These are phyloP conservation scores for Phytophthora parvispora DNA, from an alignment of 352 stramenopile species.

Conservation along the genomic window DNA sequence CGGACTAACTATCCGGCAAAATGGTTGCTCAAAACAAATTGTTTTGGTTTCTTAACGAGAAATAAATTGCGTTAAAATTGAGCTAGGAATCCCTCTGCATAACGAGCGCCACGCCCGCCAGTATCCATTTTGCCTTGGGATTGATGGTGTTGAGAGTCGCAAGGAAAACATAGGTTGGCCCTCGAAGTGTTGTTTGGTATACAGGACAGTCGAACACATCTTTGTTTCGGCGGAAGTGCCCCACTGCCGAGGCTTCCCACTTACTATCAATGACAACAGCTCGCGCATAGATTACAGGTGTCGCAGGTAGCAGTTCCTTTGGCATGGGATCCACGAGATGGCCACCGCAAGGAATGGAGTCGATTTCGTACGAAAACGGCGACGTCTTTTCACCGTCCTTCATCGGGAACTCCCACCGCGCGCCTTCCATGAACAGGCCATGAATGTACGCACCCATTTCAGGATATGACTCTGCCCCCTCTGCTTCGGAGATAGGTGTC, in stretches of 20 bases:
- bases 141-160: conserved; percentile 93
- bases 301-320: conserved; percentile 93
- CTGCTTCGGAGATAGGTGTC: conserved; percentile 71
- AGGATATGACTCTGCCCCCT: conserved; percentile 74
- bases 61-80: conserved; percentile 6
- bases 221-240: conserved; percentile 91
- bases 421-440: conserved; percentile 96
- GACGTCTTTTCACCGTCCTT: conserved; percentile 88
- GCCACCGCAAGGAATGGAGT: conserved; percentile 89
- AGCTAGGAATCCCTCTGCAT: conserved; percentile 93
- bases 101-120: conserved; percentile 94
- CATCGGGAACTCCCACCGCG: conserved; percentile 82
- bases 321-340: conserved; percentile 91
- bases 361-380: conserved; percentile 84
- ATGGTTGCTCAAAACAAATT: neutral
- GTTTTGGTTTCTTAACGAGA: conserved; percentile 3
- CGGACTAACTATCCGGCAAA: neutral
- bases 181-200: conserved; percentile 96
- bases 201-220: conserved; percentile 97
- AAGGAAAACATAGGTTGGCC: conserved; percentile 98
- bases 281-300: conserved; percentile 95
- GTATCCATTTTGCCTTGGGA: conserved; percentile 92
- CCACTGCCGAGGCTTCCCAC: conserved; percentile 96
- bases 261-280: conserved; percentile 91
- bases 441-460: conserved; percentile 95